phyloP scores from a whole-genome alignment of 2,329 filamentous ascomycete species.

The Orbilia oligospora region DNA sequence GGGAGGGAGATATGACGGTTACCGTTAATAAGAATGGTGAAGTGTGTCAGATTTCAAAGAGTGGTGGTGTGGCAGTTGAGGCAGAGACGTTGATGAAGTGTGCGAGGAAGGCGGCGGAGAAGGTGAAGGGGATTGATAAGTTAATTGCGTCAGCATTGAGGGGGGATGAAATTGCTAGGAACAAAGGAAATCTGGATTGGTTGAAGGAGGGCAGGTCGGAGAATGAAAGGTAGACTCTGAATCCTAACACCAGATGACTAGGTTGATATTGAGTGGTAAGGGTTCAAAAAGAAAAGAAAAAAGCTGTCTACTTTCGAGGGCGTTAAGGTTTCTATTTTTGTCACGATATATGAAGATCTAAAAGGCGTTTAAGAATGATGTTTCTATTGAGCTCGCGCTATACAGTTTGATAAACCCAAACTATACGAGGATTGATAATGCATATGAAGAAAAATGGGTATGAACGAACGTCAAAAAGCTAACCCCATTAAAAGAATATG shows the following conservation, averaged over 20 bases:
- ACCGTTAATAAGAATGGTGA: constrained; percentile 91
- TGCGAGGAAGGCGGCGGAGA: constrained; percentile 79
- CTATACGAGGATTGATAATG: not conserved
- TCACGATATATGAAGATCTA: constrained; percentile 24
- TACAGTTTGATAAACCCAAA: not conserved
- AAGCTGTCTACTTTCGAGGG: constrained; percentile 19
- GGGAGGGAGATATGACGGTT: constrained; percentile 81
- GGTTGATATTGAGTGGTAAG: not conserved
- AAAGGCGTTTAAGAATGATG: constrained; percentile 4
- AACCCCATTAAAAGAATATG: constrained; percentile 14
- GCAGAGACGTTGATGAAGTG: constrained; percentile 83
- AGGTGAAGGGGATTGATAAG: constrained; percentile 83
- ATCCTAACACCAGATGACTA: not conserved
- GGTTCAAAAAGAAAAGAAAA: not conserved
- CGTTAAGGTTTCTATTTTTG: constrained; percentile 35
- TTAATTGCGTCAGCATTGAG: constrained; percentile 81
- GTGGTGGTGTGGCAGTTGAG: constrained; percentile 86
- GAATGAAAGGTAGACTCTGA: constrained; percentile 77
- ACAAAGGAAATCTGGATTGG: constrained; percentile 80
- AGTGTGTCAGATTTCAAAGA: constrained; percentile 90
- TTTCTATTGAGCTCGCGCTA: constrained; percentile 7
- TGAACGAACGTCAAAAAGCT: not conserved
- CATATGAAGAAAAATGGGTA: not conserved
- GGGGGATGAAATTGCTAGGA: constrained; percentile 82
- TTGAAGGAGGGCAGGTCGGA: constrained; percentile 83